Evolutionary conservation across 441 rosid species (phyloP), one percentile per base, ranked within the genome.

Genomic region (Gossypium aridum): DNA sequence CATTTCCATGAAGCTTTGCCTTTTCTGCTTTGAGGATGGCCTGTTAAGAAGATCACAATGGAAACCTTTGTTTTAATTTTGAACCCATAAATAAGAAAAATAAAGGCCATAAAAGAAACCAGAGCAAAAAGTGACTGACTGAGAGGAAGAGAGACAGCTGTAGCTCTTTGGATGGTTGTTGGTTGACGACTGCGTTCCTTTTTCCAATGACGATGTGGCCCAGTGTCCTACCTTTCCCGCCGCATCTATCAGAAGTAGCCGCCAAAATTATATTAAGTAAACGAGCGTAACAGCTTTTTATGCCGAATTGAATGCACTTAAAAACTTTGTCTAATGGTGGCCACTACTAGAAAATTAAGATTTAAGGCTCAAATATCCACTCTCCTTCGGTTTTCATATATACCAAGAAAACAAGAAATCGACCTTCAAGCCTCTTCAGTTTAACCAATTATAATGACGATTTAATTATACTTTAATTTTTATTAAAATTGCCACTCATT

Each of bases 1-100:
- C 97, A 95, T 90, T 64, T 95, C 97, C 83, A 95, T 84, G 79
- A 95, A 95, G 86, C 98, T 92, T 77, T 87, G 91, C 80, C 85
- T 83, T 83, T 85, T 95, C 56, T 80, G 72, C 64, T 84, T 87
- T 62, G 86, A 78, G 55, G 85, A 79, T 68, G 86, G 83, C 85
- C 99, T 95, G 87, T 79, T 78, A 61, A 59, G 73, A 14, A 80
- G 75, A 43, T 49, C 28, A 74, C 5, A 39, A 12, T n/a, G 70
- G 45, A 4, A 61, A 7, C 64, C 61, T 17, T 51, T 14, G 65
- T 22, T 75, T 73, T 51, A 66, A 61, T 10, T 20, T 20, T 71
- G 54, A 23, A 49, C 74, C 60, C n/a, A 7, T 7, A 45, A 64
- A 31, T 22, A 17, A n/a, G 57, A 68, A 3, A 12, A 14, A 37